A percentile compares a stretch with the other conserved stretches of the same genome.
Conservation (phyloP, 768 basidiomycete genomes). For the Collybiopsis luxurians region DNA sequence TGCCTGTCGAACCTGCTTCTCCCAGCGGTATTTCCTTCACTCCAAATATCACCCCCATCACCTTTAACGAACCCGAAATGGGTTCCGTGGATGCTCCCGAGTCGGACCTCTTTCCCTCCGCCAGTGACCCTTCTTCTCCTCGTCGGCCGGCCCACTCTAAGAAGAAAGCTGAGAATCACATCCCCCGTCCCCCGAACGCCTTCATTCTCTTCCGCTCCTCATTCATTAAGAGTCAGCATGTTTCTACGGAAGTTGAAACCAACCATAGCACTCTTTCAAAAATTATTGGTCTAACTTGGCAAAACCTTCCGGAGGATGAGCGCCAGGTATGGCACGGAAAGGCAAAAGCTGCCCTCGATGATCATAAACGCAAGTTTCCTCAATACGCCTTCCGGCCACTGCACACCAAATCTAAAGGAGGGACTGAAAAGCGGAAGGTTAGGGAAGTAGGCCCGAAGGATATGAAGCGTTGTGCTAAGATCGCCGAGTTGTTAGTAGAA, state of each 20-base stretch:
- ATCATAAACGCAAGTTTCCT: conserved; percentile 74
- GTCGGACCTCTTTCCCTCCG: conserved; percentile 58
- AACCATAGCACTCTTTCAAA: conserved; percentile 83
- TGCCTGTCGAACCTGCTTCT: conserved; percentile 36
- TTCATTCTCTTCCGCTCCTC: conserved; percentile 86
- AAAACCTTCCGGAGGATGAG: conserved; percentile 72
- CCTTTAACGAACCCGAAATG: conserved; percentile 49
- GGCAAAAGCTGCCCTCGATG: conserved; percentile 69
- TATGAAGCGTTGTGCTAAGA: conserved; percentile 60
- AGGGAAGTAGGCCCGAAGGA: conserved; percentile 65
- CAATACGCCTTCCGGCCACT: conserved; percentile 72
- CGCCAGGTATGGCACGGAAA: conserved; percentile 75
- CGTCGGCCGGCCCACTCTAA: conserved; percentile 56
- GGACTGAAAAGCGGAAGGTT: conserved; percentile 50
- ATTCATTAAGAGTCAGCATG: conserved; percentile 77
- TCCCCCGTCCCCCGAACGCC: conserved; percentile 82
- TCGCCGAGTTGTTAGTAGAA: conserved; percentile 59
- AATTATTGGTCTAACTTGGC: conserved; percentile 84
- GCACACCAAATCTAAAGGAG: conserved; percentile 43
- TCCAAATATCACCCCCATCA: conserved; percentile 55
- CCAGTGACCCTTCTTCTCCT: conserved; percentile 30
- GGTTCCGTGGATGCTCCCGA: conserved; percentile 31
- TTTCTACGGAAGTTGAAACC: conserved; percentile 74
- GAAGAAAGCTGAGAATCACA: conserved; percentile 73
- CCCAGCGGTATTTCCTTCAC: conserved; percentile 49